Conservation (phyloP, 805 yeast genomes). For the Candida vartiovaarae region DNA sequence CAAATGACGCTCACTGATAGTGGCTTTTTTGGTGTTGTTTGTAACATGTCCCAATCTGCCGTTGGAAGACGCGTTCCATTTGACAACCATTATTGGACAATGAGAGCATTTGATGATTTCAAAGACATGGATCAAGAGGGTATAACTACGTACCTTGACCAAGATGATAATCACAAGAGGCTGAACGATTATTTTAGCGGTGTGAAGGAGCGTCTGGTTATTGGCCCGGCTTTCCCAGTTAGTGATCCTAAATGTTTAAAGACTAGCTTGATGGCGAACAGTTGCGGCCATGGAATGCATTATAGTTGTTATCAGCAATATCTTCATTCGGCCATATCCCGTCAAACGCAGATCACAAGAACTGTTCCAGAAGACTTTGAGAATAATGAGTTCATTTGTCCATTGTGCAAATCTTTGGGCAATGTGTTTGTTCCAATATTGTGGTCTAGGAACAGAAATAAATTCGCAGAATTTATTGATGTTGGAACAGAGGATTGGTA, state of each 20-base stretch:
- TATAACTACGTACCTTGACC: background rate
- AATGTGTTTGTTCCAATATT: constrained; percentile 77
- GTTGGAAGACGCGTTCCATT: constrained; percentile 61
- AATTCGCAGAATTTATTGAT: constrained; percentile 6
- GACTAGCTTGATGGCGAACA: constrained; percentile 35
- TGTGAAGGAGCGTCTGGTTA: constrained; percentile 32
- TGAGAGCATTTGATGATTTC: constrained; percentile 50
- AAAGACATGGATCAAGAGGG: constrained; percentile 8
- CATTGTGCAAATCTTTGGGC: constrained; percentile 81
- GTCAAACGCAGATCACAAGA: constrained; percentile 69
- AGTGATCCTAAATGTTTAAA: constrained; percentile 26
- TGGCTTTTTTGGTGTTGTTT: constrained; percentile 71
- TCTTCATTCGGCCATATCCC: constrained; percentile 44
- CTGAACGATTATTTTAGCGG: constrained; percentile 33
- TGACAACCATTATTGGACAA: constrained; percentile 55
- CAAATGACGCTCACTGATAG: constrained; percentile 63
- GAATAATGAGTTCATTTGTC: constrained; percentile 76
- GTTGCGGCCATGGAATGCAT: constrained; percentile 96
- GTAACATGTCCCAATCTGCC: constrained; percentile 51
- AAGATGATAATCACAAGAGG: constrained; percentile 20
- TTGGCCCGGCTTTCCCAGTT: constrained; percentile 63
- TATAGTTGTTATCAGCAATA: constrained; percentile 65
- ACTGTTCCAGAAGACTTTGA: constrained; percentile 71
- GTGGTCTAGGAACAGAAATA: constrained; percentile 43
- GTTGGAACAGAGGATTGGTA: constrained; percentile 13